Percentiles rank a stretch among this genome's conserved stretches.
Conservation (phyloP, 1,139 yeast genomes). For the Meyerozyma athensensis region DNA sequence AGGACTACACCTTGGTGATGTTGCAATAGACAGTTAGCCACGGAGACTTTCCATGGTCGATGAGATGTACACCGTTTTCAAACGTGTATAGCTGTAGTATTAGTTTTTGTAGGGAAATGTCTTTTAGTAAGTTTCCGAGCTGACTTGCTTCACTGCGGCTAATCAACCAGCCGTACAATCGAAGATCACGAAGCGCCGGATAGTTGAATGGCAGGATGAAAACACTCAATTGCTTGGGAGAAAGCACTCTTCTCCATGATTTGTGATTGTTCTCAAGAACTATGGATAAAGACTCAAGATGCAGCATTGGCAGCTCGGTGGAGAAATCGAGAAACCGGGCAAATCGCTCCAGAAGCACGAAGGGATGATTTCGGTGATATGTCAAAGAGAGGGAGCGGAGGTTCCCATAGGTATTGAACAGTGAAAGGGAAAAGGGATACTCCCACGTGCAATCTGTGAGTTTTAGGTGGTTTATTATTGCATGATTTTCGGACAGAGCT, state of each 20-base stretch:
- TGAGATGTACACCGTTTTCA: not conserved
- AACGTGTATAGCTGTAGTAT: not conserved
- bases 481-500: not conserved
- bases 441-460: conserved; percentile 5
- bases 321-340: not conserved
- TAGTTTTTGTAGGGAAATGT: not conserved
- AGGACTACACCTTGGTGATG: not conserved
- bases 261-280: conserved; percentile 1
- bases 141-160: not conserved
- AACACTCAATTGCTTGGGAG: not conserved
- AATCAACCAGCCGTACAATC: conserved; percentile 1
- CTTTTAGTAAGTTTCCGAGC: not conserved
- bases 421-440: conserved; percentile 2
- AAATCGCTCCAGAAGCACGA: conserved; percentile 4
- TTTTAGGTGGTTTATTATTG: not conserved
- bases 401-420: conserved; percentile 2
- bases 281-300: not conserved
- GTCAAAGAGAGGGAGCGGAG: conserved; percentile 1
- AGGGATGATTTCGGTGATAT: conserved; percentile 1
- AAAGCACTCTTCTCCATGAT: not conserved
- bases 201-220: not conserved
- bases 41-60: not conserved
- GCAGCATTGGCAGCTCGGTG: not conserved
- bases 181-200: not conserved
- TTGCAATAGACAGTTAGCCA: not conserved